These are phyloP conservation scores for Talaromyces pinophilus DNA, from an alignment of 2,329 filamentous ascomycete genomes.

Conservation along the genomic window DNA sequence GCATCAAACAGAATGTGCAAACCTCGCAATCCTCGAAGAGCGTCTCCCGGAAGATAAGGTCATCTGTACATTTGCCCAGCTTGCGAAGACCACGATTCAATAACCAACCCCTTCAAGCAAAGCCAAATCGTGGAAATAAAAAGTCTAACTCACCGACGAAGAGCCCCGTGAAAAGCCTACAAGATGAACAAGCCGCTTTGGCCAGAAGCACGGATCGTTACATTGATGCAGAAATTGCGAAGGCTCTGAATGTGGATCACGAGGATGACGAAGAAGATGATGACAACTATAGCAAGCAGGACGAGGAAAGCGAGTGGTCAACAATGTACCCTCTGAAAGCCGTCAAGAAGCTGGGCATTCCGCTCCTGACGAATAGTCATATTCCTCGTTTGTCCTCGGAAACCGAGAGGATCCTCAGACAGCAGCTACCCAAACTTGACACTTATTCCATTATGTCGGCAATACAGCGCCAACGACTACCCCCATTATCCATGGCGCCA, in stretches of 20 bases:
- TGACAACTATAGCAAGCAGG: neutral
- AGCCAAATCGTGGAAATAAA: neutral
- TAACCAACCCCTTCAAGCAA: neutral
- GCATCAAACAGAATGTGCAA: neutral
- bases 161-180: slow-evolving; percentile 8
- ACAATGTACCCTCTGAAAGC: slow-evolving; percentile 19
- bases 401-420: slow-evolving; percentile 30
- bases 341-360: slow-evolving; percentile 24
- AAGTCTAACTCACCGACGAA: neutral
- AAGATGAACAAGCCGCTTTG: slow-evolving; percentile 22
- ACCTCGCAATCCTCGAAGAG: slow-evolving; percentile 1
- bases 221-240: slow-evolving; percentile 22
- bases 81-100: slow-evolving; percentile 11
- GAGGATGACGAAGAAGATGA: slow-evolving; percentile 8
- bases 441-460: slow-evolving; percentile 19
- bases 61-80: slow-evolving; percentile 12
- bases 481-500: neutral
- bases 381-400: slow-evolving; percentile 25
- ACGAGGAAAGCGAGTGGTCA: slow-evolving; percentile 20
- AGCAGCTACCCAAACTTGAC: slow-evolving; percentile 31
- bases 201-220: slow-evolving; percentile 23
- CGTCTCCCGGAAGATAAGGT: slow-evolving; percentile 15
- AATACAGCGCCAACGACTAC: neutral
- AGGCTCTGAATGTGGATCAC: slow-evolving; percentile 13
- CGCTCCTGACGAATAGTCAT: slow-evolving; percentile 22